Conservation (phyloP, 1,139 yeast genomes). For the Candida sanyaensis region DNA sequence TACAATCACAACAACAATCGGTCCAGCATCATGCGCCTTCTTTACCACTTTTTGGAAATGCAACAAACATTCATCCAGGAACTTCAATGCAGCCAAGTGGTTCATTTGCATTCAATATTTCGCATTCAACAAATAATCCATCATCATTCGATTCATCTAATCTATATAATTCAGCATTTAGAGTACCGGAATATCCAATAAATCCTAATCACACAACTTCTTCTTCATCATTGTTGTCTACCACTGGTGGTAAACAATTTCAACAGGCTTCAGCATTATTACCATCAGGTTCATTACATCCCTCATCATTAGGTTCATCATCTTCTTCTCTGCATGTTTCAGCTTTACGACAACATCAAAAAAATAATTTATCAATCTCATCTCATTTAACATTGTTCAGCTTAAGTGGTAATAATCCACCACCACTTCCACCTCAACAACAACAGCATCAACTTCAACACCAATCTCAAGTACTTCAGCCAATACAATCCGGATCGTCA, state of each 20-base stretch:
- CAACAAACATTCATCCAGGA: conserved; percentile 3
- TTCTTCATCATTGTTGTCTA: conserved; percentile 11
- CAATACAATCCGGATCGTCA: not conserved
- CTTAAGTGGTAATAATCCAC: conserved; percentile 16
- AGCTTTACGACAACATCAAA: conserved; percentile 14
- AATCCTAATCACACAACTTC: conserved; percentile 8
- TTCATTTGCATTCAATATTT: conserved; percentile 7
- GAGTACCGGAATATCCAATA: conserved; percentile 11
- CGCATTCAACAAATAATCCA: conserved; percentile 4
- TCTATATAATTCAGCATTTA: conserved; percentile 10
- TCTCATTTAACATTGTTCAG: conserved; percentile 42
- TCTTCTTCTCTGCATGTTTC: conserved; percentile 6
- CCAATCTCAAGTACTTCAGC: not conserved
- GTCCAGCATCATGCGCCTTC: conserved; percentile 11
- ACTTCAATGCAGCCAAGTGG: conserved; percentile 8
- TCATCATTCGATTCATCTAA: conserved; percentile 10
- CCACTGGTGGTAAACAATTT: conserved; percentile 12
- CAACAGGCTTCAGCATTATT: conserved; percentile 8
- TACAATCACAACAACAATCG: conserved; percentile 7
- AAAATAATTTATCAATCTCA: conserved; percentile 38
- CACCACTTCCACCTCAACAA: conserved; percentile 2
- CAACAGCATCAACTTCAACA: not conserved
- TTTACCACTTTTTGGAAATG: conserved; percentile 9
- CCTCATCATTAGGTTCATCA: conserved; percentile 9
- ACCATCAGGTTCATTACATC: conserved; percentile 2